Evolutionary conservation across 75 land plant genomes (phyloP).

Genomic region (Selaginella moellendorffii): DNA sequence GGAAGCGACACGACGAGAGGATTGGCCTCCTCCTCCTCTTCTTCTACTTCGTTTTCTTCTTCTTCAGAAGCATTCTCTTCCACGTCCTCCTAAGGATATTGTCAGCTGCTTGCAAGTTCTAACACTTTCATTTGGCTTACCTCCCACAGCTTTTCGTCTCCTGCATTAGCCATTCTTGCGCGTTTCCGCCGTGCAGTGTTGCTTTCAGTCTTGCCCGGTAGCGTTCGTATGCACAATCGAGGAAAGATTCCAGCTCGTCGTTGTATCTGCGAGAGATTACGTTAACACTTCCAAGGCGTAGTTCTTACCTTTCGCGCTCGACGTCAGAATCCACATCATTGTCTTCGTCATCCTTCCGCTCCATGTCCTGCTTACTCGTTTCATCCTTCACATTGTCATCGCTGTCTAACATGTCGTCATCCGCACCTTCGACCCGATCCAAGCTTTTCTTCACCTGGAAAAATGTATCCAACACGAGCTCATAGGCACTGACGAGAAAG

Average conservation of each 20-base stretch:
- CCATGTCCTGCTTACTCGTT: constrained; percentile 11
- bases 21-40: constrained; percentile 40
- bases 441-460: constrained; percentile 62
- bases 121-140: no score
- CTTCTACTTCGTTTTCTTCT: constrained; percentile 11
- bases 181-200: constrained; percentile 68
- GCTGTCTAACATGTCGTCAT: constrained; percentile 30
- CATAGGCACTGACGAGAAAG: background rate
- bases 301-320: constrained; percentile 41
- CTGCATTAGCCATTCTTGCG: constrained; percentile 29
- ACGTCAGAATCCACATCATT: constrained; percentile 66
- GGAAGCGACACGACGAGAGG: constrained; percentile 59
- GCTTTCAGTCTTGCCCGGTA: constrained; percentile 52
- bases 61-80: constrained; percentile 30
- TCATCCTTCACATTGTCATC: constrained; percentile 33
- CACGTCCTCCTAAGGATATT: background rate
- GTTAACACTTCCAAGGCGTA: background rate
- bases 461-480: background rate
- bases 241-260: constrained; percentile 48
- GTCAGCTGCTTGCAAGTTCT: no score
- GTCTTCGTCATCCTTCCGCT: constrained; percentile 14
- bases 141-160: constrained; percentile 43
- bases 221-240: constrained; percentile 74
- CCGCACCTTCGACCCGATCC: constrained; percentile 39
- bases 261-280: constrained; percentile 40